Base-by-base conservation (phyloP, 371 early-diverging fungal genomes). In the Entomophthora muscae region DNA sequence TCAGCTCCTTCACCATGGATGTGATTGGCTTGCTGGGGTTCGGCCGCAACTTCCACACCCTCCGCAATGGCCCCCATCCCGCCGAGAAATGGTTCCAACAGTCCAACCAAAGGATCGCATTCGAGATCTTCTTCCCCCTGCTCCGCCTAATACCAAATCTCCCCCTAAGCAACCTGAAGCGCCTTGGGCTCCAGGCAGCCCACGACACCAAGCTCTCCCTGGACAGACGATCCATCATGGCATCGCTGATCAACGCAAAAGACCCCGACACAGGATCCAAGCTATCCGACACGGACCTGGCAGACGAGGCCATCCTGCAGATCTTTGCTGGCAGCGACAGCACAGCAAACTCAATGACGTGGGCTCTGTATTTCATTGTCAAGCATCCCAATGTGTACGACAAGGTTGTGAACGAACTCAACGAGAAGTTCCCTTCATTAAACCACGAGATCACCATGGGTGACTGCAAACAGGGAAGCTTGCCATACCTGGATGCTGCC, bases 401-500 rank as follows among this genome's bases (percentile, higher is more conserved):
- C 3, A 53, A 55, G 51, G 13, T 63, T 2, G 7, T 5, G 1
- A 5, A n/a, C 2, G 64, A 63, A 29, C 32, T 63, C 5, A n/a
- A 28, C 1, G 1, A 2, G 1, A 33, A 31, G 1, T 55, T 63
- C 26, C 33, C 55, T 26, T 22, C 27, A 52, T n/a, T n/a, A n/a
- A 32, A 2, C 2, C 10, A 57, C 7, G 17, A 1, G 2, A 56
- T 63, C 2, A 31, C 12, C 5, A 33, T 23, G 10, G n/a, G 10
- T 1, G 13, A 29, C 22, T 26, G 30, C 23, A 63, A 63, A 56
- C 5, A 63, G 22, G n/a, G n/a, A n/a, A n/a, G n/a, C n/a, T 32
- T 54, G 28, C 64, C 55, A 12, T 63, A 63, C 26, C 32, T 63
- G 2, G 57, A 53, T 24, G 64, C 56, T 21, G 64, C 33, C 1